phyloP scores from a whole-genome alignment of 495 filamentous ascomycete species.

The Talaromyces proteolyticus region DNA sequence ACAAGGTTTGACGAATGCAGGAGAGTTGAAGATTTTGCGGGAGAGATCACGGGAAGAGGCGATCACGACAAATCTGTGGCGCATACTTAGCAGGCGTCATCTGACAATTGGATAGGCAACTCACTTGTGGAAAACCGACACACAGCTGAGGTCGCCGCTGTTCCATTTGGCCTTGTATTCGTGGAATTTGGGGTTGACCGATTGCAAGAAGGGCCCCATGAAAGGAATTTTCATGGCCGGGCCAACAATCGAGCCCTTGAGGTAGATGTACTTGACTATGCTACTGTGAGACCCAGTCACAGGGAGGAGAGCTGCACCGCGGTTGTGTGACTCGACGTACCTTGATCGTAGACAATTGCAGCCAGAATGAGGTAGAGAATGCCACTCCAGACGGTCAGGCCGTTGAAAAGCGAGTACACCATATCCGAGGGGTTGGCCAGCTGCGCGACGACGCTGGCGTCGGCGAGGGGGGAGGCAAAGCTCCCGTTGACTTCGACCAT shows the following conservation, averaged over 20 bases:
- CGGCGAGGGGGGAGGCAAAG: conserved; percentile 72
- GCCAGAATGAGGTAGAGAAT: conserved; percentile 58
- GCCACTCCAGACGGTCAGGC: conserved; percentile 57
- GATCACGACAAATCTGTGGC: conserved; percentile 86
- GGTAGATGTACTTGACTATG: conserved; percentile 74
- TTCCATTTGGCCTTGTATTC: conserved; percentile 90
- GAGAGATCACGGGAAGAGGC: conserved; percentile 94
- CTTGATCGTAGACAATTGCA: conserved; percentile 81
- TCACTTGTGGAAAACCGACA: conserved; percentile 99
- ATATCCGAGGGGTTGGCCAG: conserved; percentile 36
- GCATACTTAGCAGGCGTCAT: conserved; percentile 5
- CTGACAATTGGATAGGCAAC: conserved; percentile 17
- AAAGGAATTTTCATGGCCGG: conserved; percentile 85
- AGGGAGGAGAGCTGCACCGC: conserved; percentile 1
- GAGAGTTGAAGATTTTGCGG: conserved; percentile 96
- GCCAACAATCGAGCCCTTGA: conserved; percentile 82
- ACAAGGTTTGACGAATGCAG: conserved; percentile 87
- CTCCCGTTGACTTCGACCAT: conserved; percentile 65
- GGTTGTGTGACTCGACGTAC: conserved; percentile 40
- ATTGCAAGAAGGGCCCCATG: conserved; percentile 92
- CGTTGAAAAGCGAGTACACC: conserved; percentile 40
- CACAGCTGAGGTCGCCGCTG: conserved; percentile 87
- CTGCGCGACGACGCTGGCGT: conserved; percentile 49
- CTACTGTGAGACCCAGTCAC: neutral
- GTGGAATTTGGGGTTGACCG: conserved; percentile 85